Evolutionary conservation across 2,329 filamentous ascomycete genomes (phyloP).

Genomic region (Aspergillus sclerotialis): DNA sequence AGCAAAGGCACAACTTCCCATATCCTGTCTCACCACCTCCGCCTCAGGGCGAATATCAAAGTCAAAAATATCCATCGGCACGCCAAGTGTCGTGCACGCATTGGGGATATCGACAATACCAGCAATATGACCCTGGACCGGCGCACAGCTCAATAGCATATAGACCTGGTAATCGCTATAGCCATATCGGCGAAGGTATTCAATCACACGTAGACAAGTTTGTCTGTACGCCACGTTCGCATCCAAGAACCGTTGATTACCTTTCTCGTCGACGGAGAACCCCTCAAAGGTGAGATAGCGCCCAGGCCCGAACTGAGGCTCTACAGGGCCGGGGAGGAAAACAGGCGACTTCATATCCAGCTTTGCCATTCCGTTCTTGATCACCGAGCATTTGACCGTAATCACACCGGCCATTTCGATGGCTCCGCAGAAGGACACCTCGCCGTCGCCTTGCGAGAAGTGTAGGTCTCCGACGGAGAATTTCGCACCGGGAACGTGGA

Average conservation of each 20-base stretch:
- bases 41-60: constrained; percentile 75
- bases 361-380: constrained; percentile 71
- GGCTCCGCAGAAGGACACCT: constrained; percentile 81
- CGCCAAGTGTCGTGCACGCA: constrained; percentile 77
- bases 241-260: constrained; percentile 85
- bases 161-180: constrained; percentile 75
- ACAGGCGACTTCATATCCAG: constrained; percentile 75
- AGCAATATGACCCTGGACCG: constrained; percentile 79
- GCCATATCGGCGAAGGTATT: constrained; percentile 69
- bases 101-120: constrained; percentile 90
- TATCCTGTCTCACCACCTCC: constrained; percentile 55
- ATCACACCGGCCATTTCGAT: constrained; percentile 94
- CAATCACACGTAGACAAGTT: constrained; percentile 68
- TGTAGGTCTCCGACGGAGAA: constrained; percentile 87
- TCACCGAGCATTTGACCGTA: constrained; percentile 80
- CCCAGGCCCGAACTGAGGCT: constrained; percentile 79
- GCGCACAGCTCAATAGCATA: constrained; percentile 75
- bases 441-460: constrained; percentile 82
- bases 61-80: constrained; percentile 92
- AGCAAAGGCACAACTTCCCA: constrained; percentile 64
- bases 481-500: constrained; percentile 80
- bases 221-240: constrained; percentile 81
- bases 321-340: constrained; percentile 78
- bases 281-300: constrained; percentile 81
- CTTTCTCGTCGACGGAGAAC: constrained; percentile 80